Evolutionary conservation across 176 grass and related monocot species (phyloP), one percentile per base, ranked within the genome.

Genomic region (Oryza longistaminata): DNA sequence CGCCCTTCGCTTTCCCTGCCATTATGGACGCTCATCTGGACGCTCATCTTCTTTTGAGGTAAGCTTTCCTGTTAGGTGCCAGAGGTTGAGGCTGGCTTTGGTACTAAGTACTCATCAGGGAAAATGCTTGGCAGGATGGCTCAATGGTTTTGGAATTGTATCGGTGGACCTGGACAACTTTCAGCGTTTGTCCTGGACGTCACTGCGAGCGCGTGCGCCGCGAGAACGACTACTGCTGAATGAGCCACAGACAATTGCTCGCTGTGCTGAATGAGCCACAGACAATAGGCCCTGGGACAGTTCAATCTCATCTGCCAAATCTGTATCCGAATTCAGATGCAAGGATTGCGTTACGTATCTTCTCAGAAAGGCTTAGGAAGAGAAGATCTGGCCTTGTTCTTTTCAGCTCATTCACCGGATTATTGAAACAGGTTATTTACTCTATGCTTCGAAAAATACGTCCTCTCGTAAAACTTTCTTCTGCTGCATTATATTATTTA

Each of bases 101-200:
- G 44, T 55, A 71, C 13, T 34, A 70, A 22, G 44, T 45, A 71
- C 13, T 44, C 62, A 22, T 74, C 27, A 12, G n/a, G 74, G 79
- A 79, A 79, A 83, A 86, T 72, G 48, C 76, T 83, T 82, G 88
- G 84, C 79, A 64, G 68, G 46, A 69, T 68, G 62, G 79, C 67
- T 82, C 72, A 27, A 46, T 65, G 68, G 52, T 49, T 55, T 27
- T 40, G 39, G 79, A 78, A 78, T 76, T 44, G 52, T 71, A 77
- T 78, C 27, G 83, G 66, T 73, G 81, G 34, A 66, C 83, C 33
- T 82, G 43, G 60, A 86, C 50, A 70, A 34, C 52, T 42, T 76
- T 76, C 71, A 40, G 55, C 68, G 14, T 82, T 31, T 16, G 14
- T 83, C 42, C 24, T 37, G 33, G 74, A 5, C 31, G 58, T 74